Conservation (phyloP, 352 stramenopile species). For the Phytopythium ostracodes region DNA sequence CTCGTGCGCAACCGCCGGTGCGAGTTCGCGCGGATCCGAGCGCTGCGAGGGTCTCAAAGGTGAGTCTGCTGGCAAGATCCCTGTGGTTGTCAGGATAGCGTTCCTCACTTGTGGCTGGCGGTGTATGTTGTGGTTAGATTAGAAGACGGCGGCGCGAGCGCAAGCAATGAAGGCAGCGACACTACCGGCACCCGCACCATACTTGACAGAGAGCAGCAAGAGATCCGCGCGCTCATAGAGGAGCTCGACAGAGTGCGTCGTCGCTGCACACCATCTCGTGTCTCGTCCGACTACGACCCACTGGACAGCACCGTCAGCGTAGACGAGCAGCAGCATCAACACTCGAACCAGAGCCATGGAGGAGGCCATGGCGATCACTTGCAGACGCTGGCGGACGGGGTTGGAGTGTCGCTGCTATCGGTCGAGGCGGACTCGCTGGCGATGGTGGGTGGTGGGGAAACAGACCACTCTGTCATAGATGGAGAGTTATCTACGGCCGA, state of each 20-base stretch:
- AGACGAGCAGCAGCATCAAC: background rate
- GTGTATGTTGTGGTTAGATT: constrained; percentile 3
- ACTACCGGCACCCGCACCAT: background rate
- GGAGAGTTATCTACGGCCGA: constrained; percentile 27
- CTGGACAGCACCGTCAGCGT: background rate
- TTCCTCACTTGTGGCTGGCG: background rate
- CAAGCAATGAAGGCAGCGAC: constrained; percentile 9
- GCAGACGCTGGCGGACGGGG: constrained; percentile 12
- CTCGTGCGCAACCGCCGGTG: constrained; percentile 60
- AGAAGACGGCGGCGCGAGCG: constrained; percentile 16
- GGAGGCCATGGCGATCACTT: constrained; percentile 13
- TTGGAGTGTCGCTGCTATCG: constrained; percentile 21
- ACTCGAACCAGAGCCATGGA: background rate
- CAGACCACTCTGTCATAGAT: constrained; percentile 19
- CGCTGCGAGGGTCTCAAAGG: constrained; percentile 9
- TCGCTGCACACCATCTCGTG: constrained; percentile 8
- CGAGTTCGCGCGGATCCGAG: constrained; percentile 30
- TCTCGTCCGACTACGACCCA: constrained; percentile 18
- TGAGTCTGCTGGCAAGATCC: background rate
- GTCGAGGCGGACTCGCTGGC: constrained; percentile 17
- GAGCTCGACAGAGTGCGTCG: constrained; percentile 56
- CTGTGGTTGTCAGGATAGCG: constrained; percentile 10
- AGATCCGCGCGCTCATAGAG: constrained; percentile 51
- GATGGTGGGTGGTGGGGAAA: constrained; percentile 18
- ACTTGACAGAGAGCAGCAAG: constrained; percentile 34